Conservation (phyloP, 78 protist genomes). For the Dictyostelium brefeldianum region DNA sequence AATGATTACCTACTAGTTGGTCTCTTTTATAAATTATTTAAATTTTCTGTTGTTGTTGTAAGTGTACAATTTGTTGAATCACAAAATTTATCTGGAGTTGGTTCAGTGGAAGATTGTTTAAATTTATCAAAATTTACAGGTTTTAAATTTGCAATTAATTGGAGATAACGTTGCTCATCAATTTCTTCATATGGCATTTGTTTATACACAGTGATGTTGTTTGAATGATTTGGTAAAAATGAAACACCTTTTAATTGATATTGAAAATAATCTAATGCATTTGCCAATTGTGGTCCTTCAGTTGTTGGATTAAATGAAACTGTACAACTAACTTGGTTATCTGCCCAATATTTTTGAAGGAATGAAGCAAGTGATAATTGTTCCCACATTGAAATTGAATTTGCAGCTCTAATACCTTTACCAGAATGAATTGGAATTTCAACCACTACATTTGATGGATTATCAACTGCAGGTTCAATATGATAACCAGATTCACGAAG, state of each 20-base stretch:
- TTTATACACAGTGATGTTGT: neutral
- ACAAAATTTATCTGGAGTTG: conserved; percentile 75
- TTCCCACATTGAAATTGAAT: conserved; percentile 93
- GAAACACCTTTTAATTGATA: conserved; percentile 93
- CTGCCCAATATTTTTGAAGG: conserved; percentile 94
- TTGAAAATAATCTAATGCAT: conserved; percentile 93
- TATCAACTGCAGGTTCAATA: conserved; percentile 79
- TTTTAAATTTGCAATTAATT: conserved; percentile 14
- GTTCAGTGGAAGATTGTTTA: neutral
- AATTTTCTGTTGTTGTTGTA: neutral
- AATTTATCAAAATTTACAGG: conserved; percentile 27
- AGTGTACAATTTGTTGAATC: conserved; percentile 51
- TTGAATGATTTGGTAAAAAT: conserved; percentile 70
- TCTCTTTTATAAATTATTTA: conserved; percentile 3
- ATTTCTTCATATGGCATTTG: conserved; percentile 85
- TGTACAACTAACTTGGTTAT: conserved; percentile 94
- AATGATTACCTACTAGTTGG: no score
- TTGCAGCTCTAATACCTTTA: conserved; percentile 69
- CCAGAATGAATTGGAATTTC: conserved; percentile 94
- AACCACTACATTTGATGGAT: conserved; percentile 49
- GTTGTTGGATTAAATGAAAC: conserved; percentile 91
- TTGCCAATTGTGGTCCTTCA: conserved; percentile 87
- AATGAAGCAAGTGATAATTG: conserved; percentile 94
- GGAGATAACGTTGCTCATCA: neutral
- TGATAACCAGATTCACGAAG: conserved; percentile 83